Conservation (phyloP, 2,329 filamentous ascomycete species). For the Myrmaecium sp. region DNA sequence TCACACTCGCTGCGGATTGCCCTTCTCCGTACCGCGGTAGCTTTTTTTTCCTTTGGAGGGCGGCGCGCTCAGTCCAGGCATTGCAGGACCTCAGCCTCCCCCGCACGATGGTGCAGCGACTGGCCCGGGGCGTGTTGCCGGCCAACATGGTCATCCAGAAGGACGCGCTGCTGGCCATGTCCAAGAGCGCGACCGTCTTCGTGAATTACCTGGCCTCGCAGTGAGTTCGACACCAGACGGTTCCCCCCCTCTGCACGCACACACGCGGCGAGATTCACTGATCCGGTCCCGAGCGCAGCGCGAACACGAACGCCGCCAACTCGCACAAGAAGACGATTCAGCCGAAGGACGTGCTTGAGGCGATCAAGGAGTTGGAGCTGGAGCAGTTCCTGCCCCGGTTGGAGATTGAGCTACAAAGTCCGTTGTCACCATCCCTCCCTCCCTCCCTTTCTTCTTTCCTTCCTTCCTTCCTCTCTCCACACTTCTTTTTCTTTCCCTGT, state of each 20-base stretch:
- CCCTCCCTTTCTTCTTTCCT: neutral
- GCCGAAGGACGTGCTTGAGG: constrained; percentile 59
- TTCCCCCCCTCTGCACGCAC: neutral
- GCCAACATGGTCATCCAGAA: constrained; percentile 71
- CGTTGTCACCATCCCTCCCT: constrained; percentile 16
- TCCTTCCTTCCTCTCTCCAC: neutral
- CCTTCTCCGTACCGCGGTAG: constrained; percentile 4
- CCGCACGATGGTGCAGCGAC: constrained; percentile 62
- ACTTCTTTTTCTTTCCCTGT: neutral
- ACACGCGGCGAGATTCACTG: neutral
- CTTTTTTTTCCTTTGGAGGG: constrained; percentile 2
- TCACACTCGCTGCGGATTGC: constrained; percentile 2
- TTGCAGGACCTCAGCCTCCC: constrained; percentile 58
- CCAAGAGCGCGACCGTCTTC: constrained; percentile 69
- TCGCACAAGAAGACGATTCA: constrained; percentile 65
- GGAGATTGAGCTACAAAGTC: constrained; percentile 62
- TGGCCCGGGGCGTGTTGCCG: constrained; percentile 65
- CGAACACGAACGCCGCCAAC: constrained; percentile 51
- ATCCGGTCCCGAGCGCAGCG: constrained; percentile 30
- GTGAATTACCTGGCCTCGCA: constrained; percentile 62
- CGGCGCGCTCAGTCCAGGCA: constrained; percentile 5
- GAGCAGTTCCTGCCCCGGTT: constrained; percentile 51
- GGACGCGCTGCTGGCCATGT: constrained; percentile 63
- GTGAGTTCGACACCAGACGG: constrained; percentile 32
- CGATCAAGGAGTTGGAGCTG: constrained; percentile 62